Evolutionary conservation across 352 stramenopile genomes (phyloP).

Genomic region (Pythium apleroticum): DNA sequence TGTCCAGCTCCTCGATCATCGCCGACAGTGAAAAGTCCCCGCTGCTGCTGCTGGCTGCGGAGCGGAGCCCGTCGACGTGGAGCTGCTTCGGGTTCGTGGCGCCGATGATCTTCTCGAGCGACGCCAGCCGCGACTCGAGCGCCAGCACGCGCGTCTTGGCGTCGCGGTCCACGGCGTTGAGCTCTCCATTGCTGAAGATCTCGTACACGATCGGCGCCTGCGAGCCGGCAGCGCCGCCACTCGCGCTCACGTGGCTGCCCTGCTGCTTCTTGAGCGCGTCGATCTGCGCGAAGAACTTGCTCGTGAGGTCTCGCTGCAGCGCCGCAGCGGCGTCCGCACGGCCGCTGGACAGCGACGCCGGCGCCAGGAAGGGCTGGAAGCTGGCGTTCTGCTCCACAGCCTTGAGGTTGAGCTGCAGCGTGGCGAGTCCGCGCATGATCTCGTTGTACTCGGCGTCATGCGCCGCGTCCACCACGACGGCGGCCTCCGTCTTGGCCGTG

Average conservation of each 20-base stretch:
- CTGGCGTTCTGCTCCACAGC: slow-evolving; percentile 53
- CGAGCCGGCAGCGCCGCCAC: background rate
- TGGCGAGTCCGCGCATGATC: slow-evolving; percentile 60
- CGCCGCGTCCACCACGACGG: slow-evolving; percentile 56
- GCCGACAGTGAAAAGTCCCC: slow-evolving; percentile 38
- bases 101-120: slow-evolving; percentile 59
- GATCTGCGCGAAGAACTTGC: slow-evolving; percentile 72
- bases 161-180: slow-evolving; percentile 67
- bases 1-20: slow-evolving; percentile 58
- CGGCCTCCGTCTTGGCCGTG: slow-evolving; percentile 38
- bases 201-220: slow-evolving; percentile 70
- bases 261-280: slow-evolving; percentile 52
- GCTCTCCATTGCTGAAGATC: slow-evolving; percentile 77
- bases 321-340: slow-evolving; percentile 46
- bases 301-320: slow-evolving; percentile 68
- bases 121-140: slow-evolving; percentile 60
- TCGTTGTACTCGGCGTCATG: slow-evolving; percentile 68
- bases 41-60: slow-evolving; percentile 16
- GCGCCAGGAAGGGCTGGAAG: slow-evolving; percentile 59
- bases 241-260: slow-evolving; percentile 23
- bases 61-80: slow-evolving; percentile 42
- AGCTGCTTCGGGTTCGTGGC: slow-evolving; percentile 52
- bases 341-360: slow-evolving; percentile 7
- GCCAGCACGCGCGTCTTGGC: slow-evolving; percentile 56
- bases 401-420: slow-evolving; percentile 60